Conservation (phyloP, 2,329 filamentous ascomycete species). For the Xylaria sp. region DNA sequence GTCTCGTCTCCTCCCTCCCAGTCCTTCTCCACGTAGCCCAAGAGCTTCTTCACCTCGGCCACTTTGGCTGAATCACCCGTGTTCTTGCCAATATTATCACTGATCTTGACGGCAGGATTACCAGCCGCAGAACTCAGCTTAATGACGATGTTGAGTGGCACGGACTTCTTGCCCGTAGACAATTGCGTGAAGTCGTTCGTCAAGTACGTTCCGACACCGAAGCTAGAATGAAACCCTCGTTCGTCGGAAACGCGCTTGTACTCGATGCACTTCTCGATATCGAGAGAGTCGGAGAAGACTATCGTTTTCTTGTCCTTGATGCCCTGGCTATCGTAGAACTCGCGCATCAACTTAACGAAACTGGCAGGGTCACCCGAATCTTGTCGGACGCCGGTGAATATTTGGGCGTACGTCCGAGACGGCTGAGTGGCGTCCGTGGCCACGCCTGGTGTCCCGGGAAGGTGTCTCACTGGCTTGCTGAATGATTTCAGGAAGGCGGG, state of each 20-base stretch:
- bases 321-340: conserved; percentile 78
- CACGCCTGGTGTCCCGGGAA: conserved; percentile 48
- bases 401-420: conserved; percentile 74
- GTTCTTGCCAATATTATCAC: conserved; percentile 90
- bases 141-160: conserved; percentile 96
- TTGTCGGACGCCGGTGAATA: conserved; percentile 84
- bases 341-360: conserved; percentile 78
- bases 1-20: conserved; percentile 88
- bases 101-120: conserved; percentile 88
- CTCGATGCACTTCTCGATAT: conserved; percentile 87
- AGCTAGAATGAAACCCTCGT: conserved; percentile 81
- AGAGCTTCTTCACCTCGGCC: conserved; percentile 78
- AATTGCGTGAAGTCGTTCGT: conserved; percentile 89
- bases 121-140: conserved; percentile 88
- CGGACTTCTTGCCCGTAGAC: conserved; percentile 79
- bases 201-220: conserved; percentile 93
- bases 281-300: conserved; percentile 94
- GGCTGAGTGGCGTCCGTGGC: conserved; percentile 47
- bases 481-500: conserved; percentile 87
- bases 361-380: conserved; percentile 85
- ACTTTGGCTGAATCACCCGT: conserved; percentile 85
- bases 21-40: conserved; percentile 84
- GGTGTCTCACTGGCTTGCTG: conserved; percentile 62
- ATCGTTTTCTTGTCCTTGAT: conserved; percentile 84
- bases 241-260: conserved; percentile 86